Base-by-base conservation (phyloP, 2,329 filamentous ascomycete species). In the Xylaria sp. region DNA sequence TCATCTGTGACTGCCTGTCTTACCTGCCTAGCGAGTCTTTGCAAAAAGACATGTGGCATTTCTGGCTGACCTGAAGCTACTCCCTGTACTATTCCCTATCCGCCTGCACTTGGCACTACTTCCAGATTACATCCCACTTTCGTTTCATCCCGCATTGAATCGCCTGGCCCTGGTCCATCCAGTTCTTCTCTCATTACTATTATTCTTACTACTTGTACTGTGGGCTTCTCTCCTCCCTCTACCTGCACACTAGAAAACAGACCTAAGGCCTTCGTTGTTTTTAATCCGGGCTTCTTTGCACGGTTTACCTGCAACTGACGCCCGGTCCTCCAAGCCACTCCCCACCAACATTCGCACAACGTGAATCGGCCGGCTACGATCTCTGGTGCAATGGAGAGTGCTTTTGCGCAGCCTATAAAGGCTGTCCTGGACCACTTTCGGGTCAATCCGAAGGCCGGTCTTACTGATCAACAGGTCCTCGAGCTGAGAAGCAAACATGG, bases 341-440 rank as follows among this genome's bases (percentile, higher is more conserved):
- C 59, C 65, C 57, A 57, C 56, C 57, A 55, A 13, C 57, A 48
- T 51, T 39, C 54, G 54, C 51, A 37, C 59, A 34, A 49, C 23
- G 10, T 23, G 11, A 51, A n/a, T 11, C 23, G 30, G 19, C 49
- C 49, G 34, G 49, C 13, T 10, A n/a, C 16, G 49, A 51, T 30
- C 23, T 60, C 62, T 39, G 54, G 59, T 59, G 68, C 61, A 60
- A 88, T 89, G 85, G 83, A 88, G 66, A 81, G 78, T 76, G 85
- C 86, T 65, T 88, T 83, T 69, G 77, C 82, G 65, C 79, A 78
- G 69, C 76, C 83, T 66, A 79, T 79, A 71, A 75, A 80, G 69
- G 76, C 84, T 73, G 83, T 88, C 67, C 78, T 89, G 69, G 75
- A 77, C 70, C 74, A 77, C 67, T 85, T 89, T 69, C 74, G 76